Conservation (phyloP, 2,329 filamentous ascomycete species). For the Colletotrichum sp. region DNA sequence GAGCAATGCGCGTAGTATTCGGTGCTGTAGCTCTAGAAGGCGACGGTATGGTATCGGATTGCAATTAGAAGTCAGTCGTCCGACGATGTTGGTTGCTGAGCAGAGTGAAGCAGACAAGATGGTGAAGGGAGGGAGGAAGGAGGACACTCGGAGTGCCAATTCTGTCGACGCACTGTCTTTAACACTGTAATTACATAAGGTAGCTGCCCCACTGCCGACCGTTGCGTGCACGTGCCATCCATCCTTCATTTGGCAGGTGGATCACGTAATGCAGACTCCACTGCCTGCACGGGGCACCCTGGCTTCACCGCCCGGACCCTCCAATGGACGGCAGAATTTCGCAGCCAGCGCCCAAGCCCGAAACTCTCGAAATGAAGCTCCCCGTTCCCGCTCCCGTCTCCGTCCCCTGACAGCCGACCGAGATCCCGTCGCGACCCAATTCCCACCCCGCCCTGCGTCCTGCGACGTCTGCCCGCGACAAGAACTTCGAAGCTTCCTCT, state of each 20-base stretch:
- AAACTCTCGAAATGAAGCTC: constrained; percentile 4
- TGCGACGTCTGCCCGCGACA: neutral
- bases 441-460: neutral
- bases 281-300: neutral
- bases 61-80: neutral
- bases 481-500: neutral
- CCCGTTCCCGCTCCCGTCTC: neutral
- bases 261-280: constrained; percentile 1
- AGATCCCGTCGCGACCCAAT: constrained; percentile 1
- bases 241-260: neutral
- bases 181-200: neutral
- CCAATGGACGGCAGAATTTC: constrained; percentile 19
- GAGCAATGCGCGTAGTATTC: neutral
- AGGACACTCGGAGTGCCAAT: neutral
- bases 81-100: neutral
- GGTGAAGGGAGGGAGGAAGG: neutral
- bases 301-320: constrained; percentile 10
- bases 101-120: neutral
- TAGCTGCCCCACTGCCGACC: neutral
- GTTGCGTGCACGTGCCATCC: neutral
- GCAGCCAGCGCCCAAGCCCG: constrained; percentile 6
- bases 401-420: constrained; percentile 3
- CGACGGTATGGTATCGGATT: neutral
- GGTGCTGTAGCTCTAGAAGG: neutral
- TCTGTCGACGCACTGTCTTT: neutral